Evolutionary conservation across 1,284 basidiomycete genomes (phyloP).

Genomic region (Cryptococcus sp.): DNA sequence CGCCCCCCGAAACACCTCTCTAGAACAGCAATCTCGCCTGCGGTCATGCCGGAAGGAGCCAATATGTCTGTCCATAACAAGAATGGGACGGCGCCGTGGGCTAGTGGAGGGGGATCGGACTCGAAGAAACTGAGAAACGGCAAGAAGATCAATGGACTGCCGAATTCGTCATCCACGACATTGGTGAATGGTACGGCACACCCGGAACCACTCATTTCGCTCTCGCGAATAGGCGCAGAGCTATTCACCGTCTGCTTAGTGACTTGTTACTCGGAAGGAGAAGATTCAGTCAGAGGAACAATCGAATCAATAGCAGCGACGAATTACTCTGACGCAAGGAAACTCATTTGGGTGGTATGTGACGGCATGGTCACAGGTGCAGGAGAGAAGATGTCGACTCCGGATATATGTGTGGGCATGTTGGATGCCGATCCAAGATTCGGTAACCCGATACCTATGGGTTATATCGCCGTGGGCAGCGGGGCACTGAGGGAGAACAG

Average conservation of each 20-base stretch:
- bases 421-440: constrained; percentile 93
- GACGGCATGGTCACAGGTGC: constrained; percentile 99
- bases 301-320: constrained; percentile 89
- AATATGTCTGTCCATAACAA: constrained; percentile 84
- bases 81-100: constrained; percentile 92
- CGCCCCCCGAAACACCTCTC: constrained; percentile 70
- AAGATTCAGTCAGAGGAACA: constrained; percentile 86
- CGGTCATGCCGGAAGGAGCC: constrained; percentile 91
- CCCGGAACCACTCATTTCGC: constrained; percentile 55
- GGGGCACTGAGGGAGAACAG: constrained; percentile 89
- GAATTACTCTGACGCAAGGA: constrained; percentile 86
- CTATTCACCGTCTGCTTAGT: constrained; percentile 93
- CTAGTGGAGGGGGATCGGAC: constrained; percentile 56
- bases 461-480: constrained; percentile 84
- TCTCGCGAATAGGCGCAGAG: constrained; percentile 88
- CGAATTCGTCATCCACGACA: constrained; percentile 22
- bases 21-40: constrained; percentile 79
- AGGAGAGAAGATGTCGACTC: constrained; percentile 91
- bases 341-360: constrained; percentile 91
- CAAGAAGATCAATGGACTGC: constrained; percentile 56
- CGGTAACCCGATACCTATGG: constrained; percentile 95
- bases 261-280: constrained; percentile 97
- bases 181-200: constrained; percentile 56
- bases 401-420: constrained; percentile 91
- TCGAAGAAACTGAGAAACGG: constrained; percentile 34